Evolutionary conservation across 495 filamentous ascomycete genomes (phyloP).

Genomic region (Penicillium goetzii): DNA sequence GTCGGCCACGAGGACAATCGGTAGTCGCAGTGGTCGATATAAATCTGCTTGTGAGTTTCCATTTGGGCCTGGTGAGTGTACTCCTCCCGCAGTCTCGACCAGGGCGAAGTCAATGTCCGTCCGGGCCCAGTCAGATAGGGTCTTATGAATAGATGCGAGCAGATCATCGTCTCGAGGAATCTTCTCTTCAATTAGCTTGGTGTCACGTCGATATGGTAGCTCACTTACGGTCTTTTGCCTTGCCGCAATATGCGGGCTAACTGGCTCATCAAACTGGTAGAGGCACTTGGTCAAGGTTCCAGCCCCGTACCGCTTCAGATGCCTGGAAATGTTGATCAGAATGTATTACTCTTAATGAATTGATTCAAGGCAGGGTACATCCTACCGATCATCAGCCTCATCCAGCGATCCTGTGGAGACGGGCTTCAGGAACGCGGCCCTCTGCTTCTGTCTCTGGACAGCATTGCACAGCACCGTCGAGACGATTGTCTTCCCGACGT

Average conservation of each 20-base stretch:
- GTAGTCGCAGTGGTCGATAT: conserved; percentile 69
- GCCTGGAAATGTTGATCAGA: conserved; percentile 40
- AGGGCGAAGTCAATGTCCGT: conserved; percentile 52
- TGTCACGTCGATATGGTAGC: not conserved
- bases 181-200: conserved; percentile 24
- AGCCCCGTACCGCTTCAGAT: conserved; percentile 58
- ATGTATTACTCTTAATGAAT: not conserved
- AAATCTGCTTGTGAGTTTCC: conserved; percentile 76
- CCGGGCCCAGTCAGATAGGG: conserved; percentile 46
- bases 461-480: conserved; percentile 71
- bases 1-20: conserved; percentile 74
- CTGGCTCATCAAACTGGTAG: conserved; percentile 69
- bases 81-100: conserved; percentile 78
- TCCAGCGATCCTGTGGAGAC: conserved; percentile 70
- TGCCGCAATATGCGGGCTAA: conserved; percentile 76
- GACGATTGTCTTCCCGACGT: conserved; percentile 79
- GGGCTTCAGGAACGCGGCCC: conserved; percentile 70
- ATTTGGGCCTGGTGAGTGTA: conserved; percentile 72
- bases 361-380: not conserved
- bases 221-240: conserved; percentile 37
- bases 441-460: conserved; percentile 49
- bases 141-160: conserved; percentile 50
- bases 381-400: conserved; percentile 70
- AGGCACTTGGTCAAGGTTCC: conserved; percentile 60
- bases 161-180: conserved; percentile 54